Evolutionary conservation across 1,284 basidiomycete genomes (phyloP).

Genomic region (Ceratobasidium sp.): DNA sequence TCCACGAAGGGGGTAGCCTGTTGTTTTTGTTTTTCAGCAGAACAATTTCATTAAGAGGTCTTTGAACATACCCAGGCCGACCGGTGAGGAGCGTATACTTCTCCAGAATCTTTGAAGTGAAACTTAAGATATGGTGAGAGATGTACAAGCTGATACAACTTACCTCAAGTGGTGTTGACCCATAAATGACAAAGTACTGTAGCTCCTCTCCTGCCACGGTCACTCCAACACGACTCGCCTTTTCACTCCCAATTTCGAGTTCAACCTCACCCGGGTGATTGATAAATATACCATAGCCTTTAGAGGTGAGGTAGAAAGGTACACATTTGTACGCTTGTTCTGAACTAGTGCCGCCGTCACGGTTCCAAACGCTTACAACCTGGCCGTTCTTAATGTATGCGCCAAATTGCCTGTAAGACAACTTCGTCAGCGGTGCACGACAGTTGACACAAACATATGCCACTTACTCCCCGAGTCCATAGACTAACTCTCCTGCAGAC

Average conservation of each 20-base stretch:
- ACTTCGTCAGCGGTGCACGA: background rate
- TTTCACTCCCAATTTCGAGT: slow-evolving; percentile 79
- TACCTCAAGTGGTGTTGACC: slow-evolving; percentile 72
- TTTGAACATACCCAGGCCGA: slow-evolving; percentile 66
- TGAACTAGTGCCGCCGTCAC: slow-evolving; percentile 70
- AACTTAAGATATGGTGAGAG: slow-evolving; percentile 5
- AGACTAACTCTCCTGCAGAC: slow-evolving; percentile 77
- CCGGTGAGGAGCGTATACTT: slow-evolving; percentile 75
- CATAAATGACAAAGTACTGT: slow-evolving; percentile 79
- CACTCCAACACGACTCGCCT: slow-evolving; percentile 77
- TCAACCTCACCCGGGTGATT: slow-evolving; percentile 83
- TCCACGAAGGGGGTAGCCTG: slow-evolving; percentile 76
- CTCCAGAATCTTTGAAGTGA: slow-evolving; percentile 65
- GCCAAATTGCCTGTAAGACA: slow-evolving; percentile 70
- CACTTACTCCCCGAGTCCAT: slow-evolving; percentile 69
- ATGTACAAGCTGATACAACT: slow-evolving; percentile 48
- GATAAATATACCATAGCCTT: slow-evolving; percentile 80
- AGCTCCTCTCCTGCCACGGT: slow-evolving; percentile 73
- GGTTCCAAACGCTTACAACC: slow-evolving; percentile 76
- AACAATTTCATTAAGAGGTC: background rate
- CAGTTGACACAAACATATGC: background rate
- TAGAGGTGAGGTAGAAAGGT: slow-evolving; percentile 78
- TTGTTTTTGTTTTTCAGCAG: background rate
- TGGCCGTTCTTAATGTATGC: slow-evolving; percentile 83
- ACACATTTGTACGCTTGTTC: slow-evolving; percentile 82